A percentile compares a stretch with the other conserved stretches of the same genome.
phyloP scores from a whole-genome alignment of 1,284 basidiomycete genomes.

The Leccinum laetum region DNA sequence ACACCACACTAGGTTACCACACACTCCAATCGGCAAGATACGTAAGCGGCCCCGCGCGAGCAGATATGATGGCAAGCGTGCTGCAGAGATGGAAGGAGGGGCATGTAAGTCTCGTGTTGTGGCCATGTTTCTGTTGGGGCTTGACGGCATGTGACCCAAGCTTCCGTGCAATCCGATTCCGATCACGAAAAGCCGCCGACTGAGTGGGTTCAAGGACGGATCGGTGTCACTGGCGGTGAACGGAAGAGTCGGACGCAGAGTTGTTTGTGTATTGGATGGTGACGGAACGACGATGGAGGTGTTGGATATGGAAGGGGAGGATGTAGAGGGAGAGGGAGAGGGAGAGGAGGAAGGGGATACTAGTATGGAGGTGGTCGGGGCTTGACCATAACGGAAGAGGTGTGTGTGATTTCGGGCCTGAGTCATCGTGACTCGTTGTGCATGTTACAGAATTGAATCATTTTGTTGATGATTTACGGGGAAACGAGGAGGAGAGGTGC shows the following conservation, averaged over 20 bases:
- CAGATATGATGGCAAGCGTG: constrained; percentile 60
- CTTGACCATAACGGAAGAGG: constrained; percentile 22
- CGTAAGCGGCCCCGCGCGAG: constrained; percentile 54
- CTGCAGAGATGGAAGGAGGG: constrained; percentile 54
- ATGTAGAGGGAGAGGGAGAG: constrained; percentile 40
- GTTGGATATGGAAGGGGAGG: constrained; percentile 75
- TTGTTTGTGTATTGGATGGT: constrained; percentile 70
- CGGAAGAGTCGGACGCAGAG: constrained; percentile 68
- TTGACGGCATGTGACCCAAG: constrained; percentile 40
- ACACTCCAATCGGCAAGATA: constrained; percentile 44
- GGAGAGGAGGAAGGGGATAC: constrained; percentile 29
- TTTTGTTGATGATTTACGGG: constrained; percentile 24
- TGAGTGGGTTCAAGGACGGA: constrained; percentile 51
- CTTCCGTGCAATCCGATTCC: constrained; percentile 45
- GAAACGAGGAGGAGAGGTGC: constrained; percentile 14
- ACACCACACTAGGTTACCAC: constrained; percentile 59
- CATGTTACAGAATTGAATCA: constrained; percentile 7
- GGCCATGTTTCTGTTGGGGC: constrained; percentile 32
- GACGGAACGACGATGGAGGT: constrained; percentile 64
- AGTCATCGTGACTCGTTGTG: constrained; percentile 28
- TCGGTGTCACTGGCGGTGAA: constrained; percentile 67
- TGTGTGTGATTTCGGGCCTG: constrained; percentile 22
- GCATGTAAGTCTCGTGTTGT: constrained; percentile 45
- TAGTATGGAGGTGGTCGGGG: constrained; percentile 34
- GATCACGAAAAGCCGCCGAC: constrained; percentile 57